Conservation (phyloP, 1,284 basidiomycete species). For the Boletus subluridellus region DNA sequence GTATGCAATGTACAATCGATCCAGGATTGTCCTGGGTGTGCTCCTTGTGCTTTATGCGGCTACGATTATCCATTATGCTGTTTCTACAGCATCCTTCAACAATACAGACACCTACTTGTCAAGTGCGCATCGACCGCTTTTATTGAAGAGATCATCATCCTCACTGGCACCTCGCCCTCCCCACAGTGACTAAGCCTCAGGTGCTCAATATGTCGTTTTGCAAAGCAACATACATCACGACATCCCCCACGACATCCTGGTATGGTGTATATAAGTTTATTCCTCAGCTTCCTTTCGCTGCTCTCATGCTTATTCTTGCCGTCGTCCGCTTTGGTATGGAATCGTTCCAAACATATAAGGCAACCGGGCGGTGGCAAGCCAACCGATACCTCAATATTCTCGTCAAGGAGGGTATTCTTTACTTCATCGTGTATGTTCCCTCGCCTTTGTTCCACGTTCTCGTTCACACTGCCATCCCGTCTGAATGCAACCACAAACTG, state of each 20-base stretch:
- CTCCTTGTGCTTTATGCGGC: background rate
- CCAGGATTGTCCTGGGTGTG: too few species aligned
- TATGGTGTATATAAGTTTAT: too few species aligned
- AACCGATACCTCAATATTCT: conserved; percentile 14
- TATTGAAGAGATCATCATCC: background rate
- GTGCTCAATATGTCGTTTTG: conserved; percentile 23
- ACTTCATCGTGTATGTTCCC: too few species aligned
- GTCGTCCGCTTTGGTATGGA: conserved; percentile 14
- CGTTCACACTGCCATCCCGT: background rate
- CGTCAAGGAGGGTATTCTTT: too few species aligned
- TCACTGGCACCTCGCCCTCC: background rate
- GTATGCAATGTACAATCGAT: too few species aligned
- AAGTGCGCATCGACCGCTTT: conserved; percentile 6
- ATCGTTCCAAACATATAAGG: background rate
- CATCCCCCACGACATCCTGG: too few species aligned
- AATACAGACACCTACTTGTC: background rate
- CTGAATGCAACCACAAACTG: background rate
- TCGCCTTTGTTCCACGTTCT: too few species aligned
- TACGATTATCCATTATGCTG: too few species aligned
- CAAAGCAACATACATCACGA: background rate
- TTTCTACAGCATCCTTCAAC: too few species aligned
- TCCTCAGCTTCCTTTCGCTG: conserved; percentile 16
- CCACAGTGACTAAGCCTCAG: conserved; percentile 12
- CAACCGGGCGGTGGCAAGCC: conserved; percentile 6
- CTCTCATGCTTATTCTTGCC: conserved; percentile 16